Evolutionary conservation across 2,329 filamentous ascomycete species (phyloP), one percentile per base, ranked within the genome.

Genomic region (Chrysoporthe cubensis): DNA sequence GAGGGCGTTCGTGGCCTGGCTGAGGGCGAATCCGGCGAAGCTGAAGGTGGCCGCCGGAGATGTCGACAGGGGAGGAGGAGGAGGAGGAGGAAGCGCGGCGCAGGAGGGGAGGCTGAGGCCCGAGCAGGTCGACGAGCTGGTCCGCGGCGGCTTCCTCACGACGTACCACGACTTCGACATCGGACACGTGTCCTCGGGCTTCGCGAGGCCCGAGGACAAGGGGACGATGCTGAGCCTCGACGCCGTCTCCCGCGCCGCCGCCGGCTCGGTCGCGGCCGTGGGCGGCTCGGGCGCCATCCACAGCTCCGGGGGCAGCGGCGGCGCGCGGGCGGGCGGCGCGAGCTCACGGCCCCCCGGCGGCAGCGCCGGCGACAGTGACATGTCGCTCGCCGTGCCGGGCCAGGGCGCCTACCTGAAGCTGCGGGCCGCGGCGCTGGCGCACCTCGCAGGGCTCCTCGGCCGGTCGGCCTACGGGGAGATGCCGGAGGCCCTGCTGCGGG

Each of bases 361-460:
- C 40, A 58, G 58, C 43, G 59, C 66, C 14, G 83, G 81, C 16
- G 61, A 43, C 58, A 57, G 68, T 13, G 78, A 79, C 56, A 81
- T 86, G 75, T 85, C 83, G 66, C 82, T 93, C 56, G 87, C 90
- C 0, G 80, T 93, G 0, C 91, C 91, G 0, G 86, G 87, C 34
- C 89, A 88, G 44, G 91, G 91, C 1, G 79, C 84, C 2, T 90
- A 89, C 74, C 80, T 94, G 57, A 91, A 90, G 76, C 82, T 94
- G 3, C 81, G 90, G 0, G 82, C 86, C 26, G 83, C 82, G 44
- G 87, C 88, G 1, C 83, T 91, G 16, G 82, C 83, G 34, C 90
- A 92, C 76, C 78, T 94, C 0, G 40, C 56, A 1, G 80, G 81
- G 6, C 78, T 91, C 43, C 77, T 94, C 40, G 80, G 80, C 16